These are phyloP conservation scores for Alternaria panax DNA, from an alignment of 2,329 filamentous ascomycete genomes.

Conservation along the genomic window DNA sequence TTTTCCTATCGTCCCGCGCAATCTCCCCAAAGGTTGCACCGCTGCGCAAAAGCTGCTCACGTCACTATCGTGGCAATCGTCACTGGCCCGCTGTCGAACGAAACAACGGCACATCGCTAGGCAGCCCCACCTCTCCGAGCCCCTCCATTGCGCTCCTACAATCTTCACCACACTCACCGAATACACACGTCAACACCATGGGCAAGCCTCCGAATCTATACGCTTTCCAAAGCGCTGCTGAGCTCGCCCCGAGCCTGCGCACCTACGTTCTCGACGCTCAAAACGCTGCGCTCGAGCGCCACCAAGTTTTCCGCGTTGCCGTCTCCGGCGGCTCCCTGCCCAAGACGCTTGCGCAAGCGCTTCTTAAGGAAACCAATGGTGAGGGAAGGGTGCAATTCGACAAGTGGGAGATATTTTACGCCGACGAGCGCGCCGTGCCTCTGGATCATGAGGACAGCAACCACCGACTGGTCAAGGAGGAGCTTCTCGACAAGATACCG, in stretches of 20 bases:
- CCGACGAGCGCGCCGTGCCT: slow-evolving; percentile 93
- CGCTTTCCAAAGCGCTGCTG: slow-evolving; percentile 73
- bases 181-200: slow-evolving; percentile 37
- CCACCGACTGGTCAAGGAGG: slow-evolving; percentile 84
- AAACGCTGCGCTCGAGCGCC: slow-evolving; percentile 78
- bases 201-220: slow-evolving; percentile 69
- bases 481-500: slow-evolving; percentile 89
- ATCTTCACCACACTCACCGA: slow-evolving; percentile 17
- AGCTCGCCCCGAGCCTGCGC: slow-evolving; percentile 79
- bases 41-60: slow-evolving; percentile 13
- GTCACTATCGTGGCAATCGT: slow-evolving; percentile 24
- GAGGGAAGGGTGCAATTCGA: slow-evolving; percentile 76
- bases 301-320: slow-evolving; percentile 86
- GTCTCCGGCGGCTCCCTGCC: slow-evolving; percentile 95
- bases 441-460: slow-evolving; percentile 94
- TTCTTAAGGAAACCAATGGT: slow-evolving; percentile 65
- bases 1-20: background rate
- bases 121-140: slow-evolving; percentile 18
- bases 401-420: slow-evolving; percentile 98
- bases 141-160: slow-evolving; percentile 23
- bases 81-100: slow-evolving; percentile 19
- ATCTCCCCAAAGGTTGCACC: background rate
- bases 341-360: slow-evolving; percentile 82
- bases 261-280: slow-evolving; percentile 84
- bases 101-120: slow-evolving; percentile 15